A percentile compares a stretch with the other conserved stretches of the same genome.
phyloP scores from a whole-genome alignment of 768 basidiomycete genomes.

The Mycena belliarum region DNA sequence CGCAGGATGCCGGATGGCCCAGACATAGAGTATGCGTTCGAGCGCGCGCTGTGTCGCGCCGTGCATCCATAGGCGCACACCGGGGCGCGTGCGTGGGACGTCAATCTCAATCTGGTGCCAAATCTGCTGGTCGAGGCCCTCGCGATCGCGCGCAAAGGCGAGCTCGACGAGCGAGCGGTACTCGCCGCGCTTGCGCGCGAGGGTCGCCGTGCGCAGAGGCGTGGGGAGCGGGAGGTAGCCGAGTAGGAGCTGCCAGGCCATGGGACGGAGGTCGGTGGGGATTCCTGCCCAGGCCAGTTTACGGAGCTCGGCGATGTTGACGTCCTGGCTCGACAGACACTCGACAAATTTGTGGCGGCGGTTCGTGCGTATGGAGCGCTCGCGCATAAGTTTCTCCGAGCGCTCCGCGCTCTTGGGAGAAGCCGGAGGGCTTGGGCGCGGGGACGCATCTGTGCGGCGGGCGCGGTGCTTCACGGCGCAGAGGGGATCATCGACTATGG shows the following conservation, averaged over 20 bases:
- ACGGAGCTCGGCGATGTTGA: constrained; percentile 78
- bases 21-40: constrained; percentile 95
- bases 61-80: constrained; percentile 90
- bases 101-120: constrained; percentile 99
- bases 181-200: constrained; percentile 77
- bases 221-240: constrained; percentile 80
- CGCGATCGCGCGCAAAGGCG: constrained; percentile 84
- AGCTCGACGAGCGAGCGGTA: constrained; percentile 88
- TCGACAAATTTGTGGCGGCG: constrained; percentile 81
- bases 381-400: constrained; percentile 65
- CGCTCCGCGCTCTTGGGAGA: constrained; percentile 40
- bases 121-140: constrained; percentile 91
- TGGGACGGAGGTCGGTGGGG: constrained; percentile 81
- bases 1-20: constrained; percentile 98
- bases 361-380: constrained; percentile 77
- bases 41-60: constrained; percentile 88
- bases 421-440: constrained; percentile 26
- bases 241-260: constrained; percentile 93
- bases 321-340: constrained; percentile 72
- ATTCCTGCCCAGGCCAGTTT: constrained; percentile 96
- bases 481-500: constrained; percentile 73
- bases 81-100: constrained; percentile 92
- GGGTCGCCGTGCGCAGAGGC: constrained; percentile 26
- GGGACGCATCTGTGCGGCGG: constrained; percentile 38
- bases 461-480: constrained; percentile 50